Evolutionary conservation across 1,284 basidiomycete species (phyloP).

Genomic region (Leccinum laetum): DNA sequence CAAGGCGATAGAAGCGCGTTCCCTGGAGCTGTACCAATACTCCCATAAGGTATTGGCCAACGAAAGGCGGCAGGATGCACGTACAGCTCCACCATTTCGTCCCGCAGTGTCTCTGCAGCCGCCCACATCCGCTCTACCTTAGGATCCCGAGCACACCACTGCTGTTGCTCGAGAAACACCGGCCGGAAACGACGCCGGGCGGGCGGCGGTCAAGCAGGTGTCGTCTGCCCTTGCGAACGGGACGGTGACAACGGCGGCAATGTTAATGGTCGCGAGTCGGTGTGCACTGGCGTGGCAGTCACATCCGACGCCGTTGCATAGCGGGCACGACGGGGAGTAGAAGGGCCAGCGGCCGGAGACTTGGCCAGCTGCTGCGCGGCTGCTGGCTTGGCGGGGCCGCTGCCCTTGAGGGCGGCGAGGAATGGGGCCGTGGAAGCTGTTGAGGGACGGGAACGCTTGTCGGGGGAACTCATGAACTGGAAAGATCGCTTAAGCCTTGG

Average conservation of each 20-base stretch:
- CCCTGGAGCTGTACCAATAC: constrained; percentile 30
- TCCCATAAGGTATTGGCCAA: constrained; percentile 24
- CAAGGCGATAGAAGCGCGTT: constrained; percentile 23
- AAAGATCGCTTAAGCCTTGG: constrained; percentile 6
- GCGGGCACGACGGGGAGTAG: constrained; percentile 25
- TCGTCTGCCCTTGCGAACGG: constrained; percentile 8
- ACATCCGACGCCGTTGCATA: neutral
- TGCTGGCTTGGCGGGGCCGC: constrained; percentile 6
- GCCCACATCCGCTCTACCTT: constrained; percentile 30
- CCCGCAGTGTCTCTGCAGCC: constrained; percentile 13
- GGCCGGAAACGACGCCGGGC: constrained; percentile 26
- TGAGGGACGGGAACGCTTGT: constrained; percentile 8
- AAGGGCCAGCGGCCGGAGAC: constrained; percentile 17
- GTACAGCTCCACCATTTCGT: constrained; percentile 15
- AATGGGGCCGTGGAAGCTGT: constrained; percentile 19
- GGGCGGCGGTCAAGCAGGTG: constrained; percentile 4
- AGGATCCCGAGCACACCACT: constrained; percentile 30
- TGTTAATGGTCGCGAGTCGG: constrained; percentile 3
- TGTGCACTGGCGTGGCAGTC: neutral
- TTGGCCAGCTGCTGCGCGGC: neutral
- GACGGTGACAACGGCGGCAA: constrained; percentile 6
- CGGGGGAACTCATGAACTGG: constrained; percentile 72
- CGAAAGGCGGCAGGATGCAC: constrained; percentile 23
- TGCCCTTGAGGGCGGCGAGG: constrained; percentile 15
- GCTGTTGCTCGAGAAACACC: constrained; percentile 32